phyloP scores from a whole-genome alignment of 768 basidiomycete genomes.

The Leccinum variicolor region DNA sequence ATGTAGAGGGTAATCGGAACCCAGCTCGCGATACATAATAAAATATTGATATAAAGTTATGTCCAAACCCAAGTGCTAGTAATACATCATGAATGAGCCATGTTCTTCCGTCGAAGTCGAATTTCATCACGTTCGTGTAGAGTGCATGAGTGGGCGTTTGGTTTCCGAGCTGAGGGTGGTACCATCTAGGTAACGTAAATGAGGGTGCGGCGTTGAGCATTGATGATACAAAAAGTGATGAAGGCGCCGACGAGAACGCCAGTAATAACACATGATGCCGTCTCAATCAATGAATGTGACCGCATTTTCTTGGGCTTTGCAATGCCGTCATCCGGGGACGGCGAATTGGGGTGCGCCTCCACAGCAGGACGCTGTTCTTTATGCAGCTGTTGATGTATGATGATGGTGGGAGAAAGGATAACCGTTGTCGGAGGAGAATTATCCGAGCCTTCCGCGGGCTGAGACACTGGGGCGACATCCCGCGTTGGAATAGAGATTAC shows the following conservation, averaged over 20 bases:
- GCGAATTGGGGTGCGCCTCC: slow-evolving; percentile 12
- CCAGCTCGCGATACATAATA: slow-evolving; percentile 16
- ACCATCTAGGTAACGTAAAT: slow-evolving; percentile 33
- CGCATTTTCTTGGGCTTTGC: slow-evolving; percentile 17
- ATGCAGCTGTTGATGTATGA: slow-evolving; percentile 22
- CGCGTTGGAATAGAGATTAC: slow-evolving; percentile 7
- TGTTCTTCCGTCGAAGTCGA: slow-evolving; percentile 1
- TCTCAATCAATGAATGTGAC: slow-evolving; percentile 27
- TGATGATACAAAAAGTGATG: slow-evolving; percentile 49
- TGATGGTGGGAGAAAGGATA: slow-evolving; percentile 24
- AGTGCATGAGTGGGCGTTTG: not conserved
- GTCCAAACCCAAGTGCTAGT: slow-evolving; percentile 5
- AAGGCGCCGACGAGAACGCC: slow-evolving; percentile 61
- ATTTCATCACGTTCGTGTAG: not conserved
- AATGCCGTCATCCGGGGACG: not conserved
- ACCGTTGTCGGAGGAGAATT: slow-evolving; percentile 14
- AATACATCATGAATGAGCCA: slow-evolving; percentile 17
- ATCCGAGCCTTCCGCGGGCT: not conserved
- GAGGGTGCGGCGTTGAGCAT: slow-evolving; percentile 46
- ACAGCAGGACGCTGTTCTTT: slow-evolving; percentile 14
- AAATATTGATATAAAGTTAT: slow-evolving; percentile 29
- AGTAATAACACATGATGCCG: slow-evolving; percentile 48
- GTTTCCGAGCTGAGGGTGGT: not conserved
- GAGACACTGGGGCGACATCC: slow-evolving; percentile 1
- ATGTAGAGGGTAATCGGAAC: slow-evolving; percentile 4